Percentiles rank a stretch among this genome's conserved stretches.
These are phyloP conservation scores for Helicosporidium sp. DNA, from an alignment of 139 green algal genomes.

Conservation along the genomic window DNA sequence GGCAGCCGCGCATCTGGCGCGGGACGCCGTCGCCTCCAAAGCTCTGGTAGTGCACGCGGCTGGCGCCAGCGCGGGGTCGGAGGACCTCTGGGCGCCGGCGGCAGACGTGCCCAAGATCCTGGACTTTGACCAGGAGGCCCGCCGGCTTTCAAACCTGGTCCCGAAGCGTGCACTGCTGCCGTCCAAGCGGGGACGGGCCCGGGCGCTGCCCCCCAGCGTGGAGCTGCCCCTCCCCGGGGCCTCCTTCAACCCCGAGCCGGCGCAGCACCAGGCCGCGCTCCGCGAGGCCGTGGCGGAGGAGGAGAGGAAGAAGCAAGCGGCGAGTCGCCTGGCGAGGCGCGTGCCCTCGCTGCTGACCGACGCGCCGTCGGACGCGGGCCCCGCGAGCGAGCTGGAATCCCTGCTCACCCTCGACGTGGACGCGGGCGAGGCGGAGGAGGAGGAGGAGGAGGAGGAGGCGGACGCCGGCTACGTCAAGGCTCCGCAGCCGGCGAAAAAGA, in stretches of 20 bases:
- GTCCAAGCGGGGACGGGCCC: not conserved
- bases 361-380: too few species aligned
- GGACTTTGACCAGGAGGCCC: too few species aligned
- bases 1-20: too few species aligned
- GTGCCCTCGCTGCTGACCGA: too few species aligned
- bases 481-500: slow-evolving; percentile 4
- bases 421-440: not conserved
- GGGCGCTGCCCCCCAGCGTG: slow-evolving; percentile 15
- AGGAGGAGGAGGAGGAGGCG: slow-evolving; percentile 1
- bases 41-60: too few species aligned
- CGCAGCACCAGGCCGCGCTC: slow-evolving; percentile 58
- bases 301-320: slow-evolving; percentile 29
- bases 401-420: slow-evolving; percentile 23
- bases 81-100: too few species aligned
- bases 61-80: too few species aligned
- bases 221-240: slow-evolving; percentile 53
- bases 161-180: too few species aligned
- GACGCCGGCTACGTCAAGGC: too few species aligned
- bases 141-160: too few species aligned
- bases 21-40: too few species aligned
- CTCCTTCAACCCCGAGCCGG: slow-evolving; percentile 60
- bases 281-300: slow-evolving; percentile 53
- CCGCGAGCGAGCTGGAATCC: slow-evolving; percentile 19
- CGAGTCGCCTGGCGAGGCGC: slow-evolving; percentile 1
- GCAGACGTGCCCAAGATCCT: too few species aligned